Percentiles rank a stretch among this genome's conserved stretches.
phyloP scores from a whole-genome alignment of 805 yeast species.

The Candida loeiensis region DNA sequence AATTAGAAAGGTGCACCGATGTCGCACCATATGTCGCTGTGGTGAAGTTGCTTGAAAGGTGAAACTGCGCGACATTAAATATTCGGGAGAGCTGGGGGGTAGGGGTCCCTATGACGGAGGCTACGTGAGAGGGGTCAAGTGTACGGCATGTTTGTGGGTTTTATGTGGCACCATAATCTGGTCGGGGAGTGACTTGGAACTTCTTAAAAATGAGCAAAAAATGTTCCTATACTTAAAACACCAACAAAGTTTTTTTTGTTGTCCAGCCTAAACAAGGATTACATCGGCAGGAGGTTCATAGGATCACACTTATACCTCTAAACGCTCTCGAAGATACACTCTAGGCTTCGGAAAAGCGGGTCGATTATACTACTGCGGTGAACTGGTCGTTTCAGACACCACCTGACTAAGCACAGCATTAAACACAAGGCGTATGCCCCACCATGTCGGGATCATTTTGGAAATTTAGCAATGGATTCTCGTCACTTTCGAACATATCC shows the following conservation, averaged over 20 bases:
- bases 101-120: no score
- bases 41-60: not conserved
- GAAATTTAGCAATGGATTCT: conserved; percentile 46
- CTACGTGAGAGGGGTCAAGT: no score
- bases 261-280: conserved; percentile 2
- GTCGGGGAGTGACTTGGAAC: no score
- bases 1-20: not conserved
- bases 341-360: not conserved
- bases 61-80: not conserved
- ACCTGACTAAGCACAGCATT: conserved; percentile 1
- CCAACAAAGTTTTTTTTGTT: conserved; percentile 4
- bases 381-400: not conserved
- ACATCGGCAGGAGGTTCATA: conserved; percentile 1
- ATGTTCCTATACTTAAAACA: not conserved
- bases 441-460: conserved; percentile 46
- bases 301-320: conserved; percentile 2
- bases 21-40: not conserved
- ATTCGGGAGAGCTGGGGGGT: not conserved
- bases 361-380: not conserved
- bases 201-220: not conserved
- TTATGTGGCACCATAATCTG: no score
- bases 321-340: not conserved
- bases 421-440: not conserved
- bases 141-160: no score
- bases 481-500: conserved; percentile 40